Evolutionary conservation across 2,329 filamentous ascomycete species (phyloP).

Genomic region (Fusarium dlaminii): DNA sequence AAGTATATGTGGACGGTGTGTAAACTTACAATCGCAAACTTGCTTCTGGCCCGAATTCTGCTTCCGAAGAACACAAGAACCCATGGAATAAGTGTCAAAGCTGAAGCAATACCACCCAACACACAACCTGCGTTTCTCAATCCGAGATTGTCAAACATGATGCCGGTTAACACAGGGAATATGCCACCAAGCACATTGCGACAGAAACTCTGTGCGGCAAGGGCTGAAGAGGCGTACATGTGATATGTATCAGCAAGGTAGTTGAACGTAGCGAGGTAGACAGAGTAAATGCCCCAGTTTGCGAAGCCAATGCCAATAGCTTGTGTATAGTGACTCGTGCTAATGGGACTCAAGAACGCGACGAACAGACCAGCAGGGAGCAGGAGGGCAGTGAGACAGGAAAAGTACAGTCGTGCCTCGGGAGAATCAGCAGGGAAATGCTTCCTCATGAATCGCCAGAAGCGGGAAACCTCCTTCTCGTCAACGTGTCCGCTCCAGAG

Average conservation of each 20-base stretch:
- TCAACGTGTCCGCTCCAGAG: slow-evolving; percentile 44
- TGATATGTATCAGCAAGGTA: slow-evolving; percentile 92
- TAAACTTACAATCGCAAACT: slow-evolving; percentile 72
- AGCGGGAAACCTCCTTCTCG: slow-evolving; percentile 40
- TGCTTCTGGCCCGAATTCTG: slow-evolving; percentile 77
- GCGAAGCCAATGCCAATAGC: slow-evolving; percentile 74
- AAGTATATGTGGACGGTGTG: neutral
- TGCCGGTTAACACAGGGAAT: slow-evolving; percentile 80
- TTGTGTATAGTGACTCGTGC: slow-evolving; percentile 41
- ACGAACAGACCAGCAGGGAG: slow-evolving; percentile 81
- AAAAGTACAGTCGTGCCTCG: slow-evolving; percentile 84
- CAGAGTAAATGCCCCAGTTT: slow-evolving; percentile 85
- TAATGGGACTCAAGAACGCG: slow-evolving; percentile 44
- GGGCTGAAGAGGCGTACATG: slow-evolving; percentile 82
- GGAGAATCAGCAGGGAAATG: slow-evolving; percentile 65
- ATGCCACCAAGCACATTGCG: slow-evolving; percentile 83
- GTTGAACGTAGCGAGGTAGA: slow-evolving; percentile 92
- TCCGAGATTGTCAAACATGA: slow-evolving; percentile 78
- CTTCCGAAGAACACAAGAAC: slow-evolving; percentile 82
- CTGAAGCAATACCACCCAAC: slow-evolving; percentile 75
- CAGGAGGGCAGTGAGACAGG: slow-evolving; percentile 77
- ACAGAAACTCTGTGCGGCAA: slow-evolving; percentile 88
- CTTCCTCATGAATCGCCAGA: slow-evolving; percentile 58
- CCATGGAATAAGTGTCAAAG: slow-evolving; percentile 86
- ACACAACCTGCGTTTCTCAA: slow-evolving; percentile 77